Conservation (phyloP, 331 rosid genomes). For the Prunus yedoensis region DNA sequence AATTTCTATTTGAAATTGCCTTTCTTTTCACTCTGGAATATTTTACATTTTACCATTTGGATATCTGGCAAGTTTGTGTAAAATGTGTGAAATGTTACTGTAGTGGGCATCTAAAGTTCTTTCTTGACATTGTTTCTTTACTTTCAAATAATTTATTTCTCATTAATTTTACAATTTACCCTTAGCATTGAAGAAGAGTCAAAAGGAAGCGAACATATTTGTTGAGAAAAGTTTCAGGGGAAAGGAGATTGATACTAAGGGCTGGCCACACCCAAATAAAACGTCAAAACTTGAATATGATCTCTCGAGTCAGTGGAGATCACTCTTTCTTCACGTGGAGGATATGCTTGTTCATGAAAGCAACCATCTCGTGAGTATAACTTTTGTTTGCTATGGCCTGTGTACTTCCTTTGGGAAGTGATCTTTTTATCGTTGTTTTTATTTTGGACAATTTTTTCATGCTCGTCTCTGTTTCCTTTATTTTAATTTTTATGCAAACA, state of each 20-base stretch:
- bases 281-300: constrained; percentile 49
- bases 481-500: background rate
- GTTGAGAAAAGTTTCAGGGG: constrained; percentile 55
- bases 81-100: background rate
- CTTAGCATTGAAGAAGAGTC: constrained; percentile 73
- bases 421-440: constrained; percentile 6
- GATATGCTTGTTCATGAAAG: constrained; percentile 53
- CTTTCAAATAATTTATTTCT: background rate
- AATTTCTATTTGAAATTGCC: background rate
- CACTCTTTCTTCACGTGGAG: constrained; percentile 78
- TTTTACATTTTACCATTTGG: constrained; percentile 24
- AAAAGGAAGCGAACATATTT: constrained; percentile 63
- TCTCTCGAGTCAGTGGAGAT: constrained; percentile 78
- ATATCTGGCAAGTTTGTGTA: background rate
- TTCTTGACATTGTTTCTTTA: background rate
- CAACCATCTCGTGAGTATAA: constrained; percentile 71
- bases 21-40: background rate
- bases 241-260: constrained; percentile 36
- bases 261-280: constrained; percentile 33
- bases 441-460: background rate
- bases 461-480: background rate
- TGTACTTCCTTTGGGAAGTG: constrained; percentile 12
- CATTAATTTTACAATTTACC: background rate
- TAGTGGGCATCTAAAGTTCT: background rate
- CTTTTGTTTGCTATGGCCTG: constrained; percentile 6